Conservation (phyloP, 768 basidiomycete species). For the Austroboletus eburneus region DNA sequence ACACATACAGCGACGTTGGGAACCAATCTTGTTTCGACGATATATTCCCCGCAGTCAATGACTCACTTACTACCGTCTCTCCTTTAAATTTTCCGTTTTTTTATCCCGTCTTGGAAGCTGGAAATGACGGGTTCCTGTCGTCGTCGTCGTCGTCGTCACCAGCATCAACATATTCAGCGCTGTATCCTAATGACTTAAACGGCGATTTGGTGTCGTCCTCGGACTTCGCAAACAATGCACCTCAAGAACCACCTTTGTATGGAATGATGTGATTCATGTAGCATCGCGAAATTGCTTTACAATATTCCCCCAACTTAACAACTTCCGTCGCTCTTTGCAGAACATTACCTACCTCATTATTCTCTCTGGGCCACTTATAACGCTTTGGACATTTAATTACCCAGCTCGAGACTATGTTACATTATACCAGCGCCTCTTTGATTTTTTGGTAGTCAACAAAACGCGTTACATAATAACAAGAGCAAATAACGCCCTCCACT, state of each 20-base stretch:
- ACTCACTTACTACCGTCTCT: conserved; percentile 5
- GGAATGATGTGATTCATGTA: conserved; percentile 13
- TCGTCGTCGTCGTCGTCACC: conserved; percentile 21
- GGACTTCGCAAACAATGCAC: conserved; percentile 3
- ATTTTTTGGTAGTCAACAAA: conserved; percentile 5
- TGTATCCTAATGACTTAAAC: conserved; percentile 9
- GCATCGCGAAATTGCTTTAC: not conserved
- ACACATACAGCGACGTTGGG: conserved; percentile 1
- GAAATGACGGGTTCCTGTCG: conserved; percentile 9
- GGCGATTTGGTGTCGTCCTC: conserved; percentile 9
- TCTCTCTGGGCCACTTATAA: not conserved
- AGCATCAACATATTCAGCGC: conserved; percentile 20
- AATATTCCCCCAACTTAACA: not conserved
- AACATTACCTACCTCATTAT: not conserved
- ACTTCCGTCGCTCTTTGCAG: conserved; percentile 11
- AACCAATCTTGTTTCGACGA: conserved; percentile 4
- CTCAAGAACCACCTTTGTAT: conserved; percentile 15
- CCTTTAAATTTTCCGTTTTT: conserved; percentile 8
- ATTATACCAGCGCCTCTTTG: not conserved
- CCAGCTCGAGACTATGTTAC: not conserved
- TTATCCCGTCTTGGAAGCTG: conserved; percentile 15
- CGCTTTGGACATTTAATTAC: conserved; percentile 2
- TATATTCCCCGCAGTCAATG: conserved; percentile 4
- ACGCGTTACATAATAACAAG: conserved; percentile 23
- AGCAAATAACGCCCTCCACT: conserved; percentile 22